A percentile compares a stretch with the other conserved stretches of the same genome.
phyloP scores from a whole-genome alignment of 2,329 filamentous ascomycete species.

The Colletotrichum gloeosporioides region DNA sequence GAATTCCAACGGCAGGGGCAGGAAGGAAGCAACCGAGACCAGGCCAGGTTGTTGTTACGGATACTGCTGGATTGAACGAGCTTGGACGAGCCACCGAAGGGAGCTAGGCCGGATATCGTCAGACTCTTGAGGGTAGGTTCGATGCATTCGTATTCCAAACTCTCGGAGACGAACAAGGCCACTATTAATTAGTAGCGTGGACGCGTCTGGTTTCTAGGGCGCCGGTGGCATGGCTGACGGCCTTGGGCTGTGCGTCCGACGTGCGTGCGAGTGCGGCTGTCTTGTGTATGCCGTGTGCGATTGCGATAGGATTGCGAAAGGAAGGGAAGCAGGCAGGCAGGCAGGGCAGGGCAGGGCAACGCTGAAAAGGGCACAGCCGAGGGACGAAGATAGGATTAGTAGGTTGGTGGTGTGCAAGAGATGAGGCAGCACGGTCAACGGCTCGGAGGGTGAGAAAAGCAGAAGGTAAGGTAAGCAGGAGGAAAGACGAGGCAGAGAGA shows the following conservation, averaged over 20 bases:
- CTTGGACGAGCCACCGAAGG: not conserved
- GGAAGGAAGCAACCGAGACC: constrained; percentile 8
- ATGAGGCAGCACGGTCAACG: not conserved
- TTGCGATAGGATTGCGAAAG: not conserved
- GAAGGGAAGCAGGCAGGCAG: not conserved
- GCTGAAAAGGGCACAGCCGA: not conserved
- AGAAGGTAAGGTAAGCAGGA: not conserved
- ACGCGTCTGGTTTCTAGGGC: not conserved
- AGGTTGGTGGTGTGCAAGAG: not conserved
- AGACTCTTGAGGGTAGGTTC: not conserved
- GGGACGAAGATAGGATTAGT: not conserved
- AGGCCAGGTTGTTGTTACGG: constrained; percentile 10
- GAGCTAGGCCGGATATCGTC: not conserved
- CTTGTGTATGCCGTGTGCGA: not conserved
- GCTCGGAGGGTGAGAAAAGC: not conserved
- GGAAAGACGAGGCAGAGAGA: not conserved
- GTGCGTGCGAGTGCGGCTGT: constrained; percentile 2
- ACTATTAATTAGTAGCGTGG: not conserved
- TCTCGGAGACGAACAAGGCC: not conserved
- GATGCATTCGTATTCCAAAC: not conserved
- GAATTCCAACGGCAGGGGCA: constrained; percentile 16
- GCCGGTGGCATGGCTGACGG: not conserved
- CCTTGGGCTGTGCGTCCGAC: not conserved
- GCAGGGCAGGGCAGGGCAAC: not conserved
- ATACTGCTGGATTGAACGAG: not conserved